Evolutionary conservation across 2,329 filamentous ascomycete species (phyloP).

Genomic region (Graphilbum sp.): DNA sequence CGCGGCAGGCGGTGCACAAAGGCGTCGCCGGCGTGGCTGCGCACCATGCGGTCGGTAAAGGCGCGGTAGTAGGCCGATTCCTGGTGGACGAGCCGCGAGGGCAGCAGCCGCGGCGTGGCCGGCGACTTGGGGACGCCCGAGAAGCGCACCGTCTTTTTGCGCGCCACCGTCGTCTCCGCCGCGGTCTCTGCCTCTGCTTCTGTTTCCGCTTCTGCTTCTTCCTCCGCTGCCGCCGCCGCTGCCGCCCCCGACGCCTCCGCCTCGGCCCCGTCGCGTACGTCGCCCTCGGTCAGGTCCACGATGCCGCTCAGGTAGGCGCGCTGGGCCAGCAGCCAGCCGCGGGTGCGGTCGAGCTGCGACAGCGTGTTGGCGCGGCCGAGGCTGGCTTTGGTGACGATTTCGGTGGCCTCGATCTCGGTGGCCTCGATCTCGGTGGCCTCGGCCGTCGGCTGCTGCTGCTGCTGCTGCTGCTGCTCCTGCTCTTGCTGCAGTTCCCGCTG

Average conservation of each 20-base stretch:
- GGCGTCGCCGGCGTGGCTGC: constrained; percentile 51
- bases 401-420: constrained; percentile 40
- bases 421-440: constrained; percentile 11
- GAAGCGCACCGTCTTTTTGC: constrained; percentile 65
- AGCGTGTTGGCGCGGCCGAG: constrained; percentile 43
- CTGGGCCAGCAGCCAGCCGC: constrained; percentile 73
- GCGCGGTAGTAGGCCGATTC: constrained; percentile 80
- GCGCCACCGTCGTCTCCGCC: constrained; percentile 11
- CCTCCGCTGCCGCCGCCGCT: constrained; percentile 10
- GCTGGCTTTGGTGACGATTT: constrained; percentile 40
- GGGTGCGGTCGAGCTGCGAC: constrained; percentile 69
- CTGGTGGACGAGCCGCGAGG: constrained; percentile 34
- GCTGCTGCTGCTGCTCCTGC: too few species aligned
- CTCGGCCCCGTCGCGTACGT: constrained; percentile 6
- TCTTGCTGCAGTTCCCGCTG: too few species aligned
- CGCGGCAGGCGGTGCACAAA: constrained; percentile 75
- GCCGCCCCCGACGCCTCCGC: constrained; percentile 11
- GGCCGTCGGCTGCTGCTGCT: too few species aligned
- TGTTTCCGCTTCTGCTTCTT: constrained; percentile 6
- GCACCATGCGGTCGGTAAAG: constrained; percentile 59
- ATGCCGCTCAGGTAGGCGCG: constrained; percentile 58
- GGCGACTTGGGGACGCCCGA: constrained; percentile 33
- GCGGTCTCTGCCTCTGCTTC: constrained; percentile 1
- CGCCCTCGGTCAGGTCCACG: constrained; percentile 30
- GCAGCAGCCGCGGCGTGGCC: constrained; percentile 29